Base-by-base conservation (phyloP, 441 rosid genomes). In the Raphanus hybrid region DNA sequence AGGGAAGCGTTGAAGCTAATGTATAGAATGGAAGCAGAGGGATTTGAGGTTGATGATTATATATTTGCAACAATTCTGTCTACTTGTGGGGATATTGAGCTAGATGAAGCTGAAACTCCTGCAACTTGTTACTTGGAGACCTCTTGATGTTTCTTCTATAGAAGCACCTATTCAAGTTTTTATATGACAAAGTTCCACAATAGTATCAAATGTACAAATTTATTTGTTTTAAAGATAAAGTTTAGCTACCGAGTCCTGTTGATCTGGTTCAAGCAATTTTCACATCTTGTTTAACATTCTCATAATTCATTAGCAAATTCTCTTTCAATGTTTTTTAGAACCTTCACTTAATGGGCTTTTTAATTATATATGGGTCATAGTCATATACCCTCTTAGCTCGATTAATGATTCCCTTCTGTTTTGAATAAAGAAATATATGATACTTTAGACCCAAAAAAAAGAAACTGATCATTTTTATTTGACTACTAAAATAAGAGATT, bases 21-120 rank as follows among this genome's bases (percentile, higher is more conserved):
- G 86, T 87, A 94, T 80, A 79, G 87, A 79, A 88, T 92, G 97
- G 85, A 86, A 62, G 90, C 88, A 18, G 93, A 89, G 70, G 98
- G 92, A 15, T 75, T 89, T 66, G 82, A 87, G 57, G 90, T 91
- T 29, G 97, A 92, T 84, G 97, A 87, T 70, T 87, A 85, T 65
- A 82, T 87, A 71, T 83, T 83, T 45, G 62, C 91, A 2, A 83
- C 90, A 0, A 94, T 90, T 70, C 79, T 88, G 5, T 82, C 74
- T 71, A 84, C 89, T 18, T 90, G 93, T 80, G 97, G 97, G 69
- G 92, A 88, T 73, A 72, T 84, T 74, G 39, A 79, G 64, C 64
- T 79, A 2, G 74, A 70, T 37, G 85, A 88, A 75, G 59, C 81
- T 88, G 84, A 87, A 29, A 58, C 86, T 73, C 71, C 83, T 39